These are phyloP conservation scores for Rubroshorea leprosula DNA, from an alignment of 345 rosid species.

Conservation along the genomic window DNA sequence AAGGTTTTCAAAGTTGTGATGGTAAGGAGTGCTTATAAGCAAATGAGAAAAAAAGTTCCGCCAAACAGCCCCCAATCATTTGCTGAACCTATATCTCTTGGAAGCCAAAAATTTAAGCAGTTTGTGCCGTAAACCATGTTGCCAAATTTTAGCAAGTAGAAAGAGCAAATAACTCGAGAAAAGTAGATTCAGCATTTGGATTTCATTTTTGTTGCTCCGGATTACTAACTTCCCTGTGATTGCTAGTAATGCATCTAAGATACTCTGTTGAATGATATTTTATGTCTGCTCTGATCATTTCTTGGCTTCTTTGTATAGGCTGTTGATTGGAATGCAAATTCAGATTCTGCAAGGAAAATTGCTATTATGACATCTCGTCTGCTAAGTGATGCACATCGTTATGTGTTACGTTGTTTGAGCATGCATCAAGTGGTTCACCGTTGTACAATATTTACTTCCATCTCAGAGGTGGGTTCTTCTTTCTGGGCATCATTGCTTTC, in stretches of 20 bases:
- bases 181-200: not conserved
- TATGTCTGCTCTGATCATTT: constrained; percentile 14
- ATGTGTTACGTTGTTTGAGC: constrained; percentile 72
- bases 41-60: no score
- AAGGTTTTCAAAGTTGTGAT: no score
- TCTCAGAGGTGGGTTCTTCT: constrained; percentile 68
- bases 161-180: not conserved
- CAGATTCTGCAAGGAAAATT: constrained; percentile 41
- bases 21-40: no score
- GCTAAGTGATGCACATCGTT: constrained; percentile 89
- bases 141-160: not conserved
- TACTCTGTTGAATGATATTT: not conserved
- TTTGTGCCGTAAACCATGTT: not conserved
- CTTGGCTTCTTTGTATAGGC: constrained; percentile 36
- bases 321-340: constrained; percentile 64
- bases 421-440: constrained; percentile 43
- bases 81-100: no score
- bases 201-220: not conserved
- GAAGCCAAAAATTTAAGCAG: not conserved
- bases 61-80: no score
- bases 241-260: not conserved
- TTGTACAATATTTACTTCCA: constrained; percentile 68
- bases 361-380: constrained; percentile 76
- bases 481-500: constrained; percentile 7
- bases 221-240: not conserved